Percentiles rank a stretch among this genome's conserved stretches.
These are phyloP conservation scores for Nicotiana noctiflora DNA, from an alignment of 257 asterid species.

Conservation along the genomic window DNA sequence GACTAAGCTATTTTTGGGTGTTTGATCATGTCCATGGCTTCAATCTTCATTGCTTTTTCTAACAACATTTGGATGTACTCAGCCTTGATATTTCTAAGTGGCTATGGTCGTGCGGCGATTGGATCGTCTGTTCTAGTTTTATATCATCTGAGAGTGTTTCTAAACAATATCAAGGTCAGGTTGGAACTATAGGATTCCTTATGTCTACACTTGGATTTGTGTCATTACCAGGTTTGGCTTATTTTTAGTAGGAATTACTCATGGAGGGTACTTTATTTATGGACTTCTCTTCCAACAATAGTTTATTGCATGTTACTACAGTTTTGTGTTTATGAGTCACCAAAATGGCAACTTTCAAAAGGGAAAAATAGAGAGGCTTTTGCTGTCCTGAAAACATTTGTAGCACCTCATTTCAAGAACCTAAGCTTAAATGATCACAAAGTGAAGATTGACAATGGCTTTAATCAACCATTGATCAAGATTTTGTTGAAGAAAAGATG, in stretches of 20 bases:
- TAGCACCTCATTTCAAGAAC: not conserved
- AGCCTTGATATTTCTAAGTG: constrained; percentile 28
- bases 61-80: constrained; percentile 42
- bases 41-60: constrained; percentile 27
- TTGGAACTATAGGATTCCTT: constrained; percentile 33
- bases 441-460: too few relatives aligned
- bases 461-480: constrained; percentile 5
- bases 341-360: constrained; percentile 38
- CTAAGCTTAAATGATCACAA: too few relatives aligned
- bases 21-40: constrained; percentile 31
- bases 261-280: constrained; percentile 41
- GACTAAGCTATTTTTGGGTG: constrained; percentile 32
- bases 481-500: constrained; percentile 9
- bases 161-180: constrained; percentile 32
- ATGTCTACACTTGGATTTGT: constrained; percentile 38
- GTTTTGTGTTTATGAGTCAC: constrained; percentile 35
- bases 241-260: constrained; percentile 21
- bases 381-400: constrained; percentile 4
- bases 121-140: constrained; percentile 37
- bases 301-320: constrained; percentile 30
- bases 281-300: constrained; percentile 25
- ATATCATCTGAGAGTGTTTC: constrained; percentile 39
- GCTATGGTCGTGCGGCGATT: constrained; percentile 34
- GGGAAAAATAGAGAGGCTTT: constrained; percentile 18
- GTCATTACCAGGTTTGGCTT: constrained; percentile 39